Evolutionary conservation across 768 basidiomycete genomes (phyloP).

Genomic region (Collybia sp.): DNA sequence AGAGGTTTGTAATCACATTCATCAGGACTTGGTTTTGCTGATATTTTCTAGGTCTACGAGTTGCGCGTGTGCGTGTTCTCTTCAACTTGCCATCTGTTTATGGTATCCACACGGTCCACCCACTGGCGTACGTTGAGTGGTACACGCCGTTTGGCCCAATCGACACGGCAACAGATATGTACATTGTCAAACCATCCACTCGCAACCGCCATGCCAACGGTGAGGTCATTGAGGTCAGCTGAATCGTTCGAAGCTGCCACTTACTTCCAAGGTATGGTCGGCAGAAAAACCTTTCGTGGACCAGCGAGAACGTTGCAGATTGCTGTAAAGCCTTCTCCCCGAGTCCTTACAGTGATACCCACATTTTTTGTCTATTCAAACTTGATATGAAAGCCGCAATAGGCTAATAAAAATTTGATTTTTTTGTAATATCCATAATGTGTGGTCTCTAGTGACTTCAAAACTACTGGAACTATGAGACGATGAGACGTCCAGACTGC

Average conservation of each 20-base stretch:
- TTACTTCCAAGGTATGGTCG: slow-evolving; percentile 1
- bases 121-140: slow-evolving; percentile 17
- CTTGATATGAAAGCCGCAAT: too few relatives aligned
- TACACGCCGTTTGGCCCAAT: slow-evolving; percentile 7
- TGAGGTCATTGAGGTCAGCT: slow-evolving; percentile 3
- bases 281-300: slow-evolving; percentile 5
- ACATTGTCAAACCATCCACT: slow-evolving; percentile 10
- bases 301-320: slow-evolving; percentile 3
- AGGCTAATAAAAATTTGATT: too few relatives aligned
- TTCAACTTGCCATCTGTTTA: slow-evolving; percentile 9
- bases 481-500: neutral
- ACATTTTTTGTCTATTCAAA: slow-evolving; percentile 8
- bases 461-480: neutral
- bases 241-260: neutral
- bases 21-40: neutral
- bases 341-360: slow-evolving; percentile 8
- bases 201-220: slow-evolving; percentile 8
- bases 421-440: neutral
- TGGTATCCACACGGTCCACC: neutral
- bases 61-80: slow-evolving; percentile 10
- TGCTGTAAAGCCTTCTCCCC: slow-evolving; percentile 4
- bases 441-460: neutral
- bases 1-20: slow-evolving; percentile 1
- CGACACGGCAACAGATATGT: slow-evolving; percentile 9
- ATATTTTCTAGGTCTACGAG: slow-evolving; percentile 4